Conservation (phyloP, 2,329 filamentous ascomycete species). For the Aureobasidium sp. region DNA sequence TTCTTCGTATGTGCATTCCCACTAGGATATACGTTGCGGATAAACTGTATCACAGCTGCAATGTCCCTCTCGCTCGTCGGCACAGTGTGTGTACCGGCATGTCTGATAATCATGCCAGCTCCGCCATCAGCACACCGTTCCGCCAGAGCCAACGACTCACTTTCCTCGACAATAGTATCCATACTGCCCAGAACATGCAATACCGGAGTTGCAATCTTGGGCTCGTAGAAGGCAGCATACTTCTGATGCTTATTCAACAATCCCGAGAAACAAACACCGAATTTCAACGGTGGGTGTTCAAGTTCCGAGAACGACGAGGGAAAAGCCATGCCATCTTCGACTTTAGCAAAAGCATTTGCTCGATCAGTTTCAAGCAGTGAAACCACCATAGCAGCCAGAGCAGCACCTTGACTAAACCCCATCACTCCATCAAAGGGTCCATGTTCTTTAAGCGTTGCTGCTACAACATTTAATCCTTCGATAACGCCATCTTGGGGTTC, state of each 20-base stretch:
- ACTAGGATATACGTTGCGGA: conserved; percentile 44
- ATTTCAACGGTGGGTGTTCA: conserved; percentile 51
- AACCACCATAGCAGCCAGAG: conserved; percentile 62
- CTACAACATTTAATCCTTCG: conserved; percentile 55
- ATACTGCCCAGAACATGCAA: conserved; percentile 75
- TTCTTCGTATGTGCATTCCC: conserved; percentile 20
- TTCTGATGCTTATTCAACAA: conserved; percentile 54
- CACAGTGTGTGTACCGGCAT: conserved; percentile 86
- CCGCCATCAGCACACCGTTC: conserved; percentile 46
- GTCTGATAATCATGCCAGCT: conserved; percentile 48
- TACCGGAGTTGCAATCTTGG: conserved; percentile 64
- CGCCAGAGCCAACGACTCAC: conserved; percentile 55
- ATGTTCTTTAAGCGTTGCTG: conserved; percentile 50
- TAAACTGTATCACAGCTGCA: conserved; percentile 64
- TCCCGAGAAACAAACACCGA: conserved; percentile 68
- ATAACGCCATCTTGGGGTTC: conserved; percentile 57
- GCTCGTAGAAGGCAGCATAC: conserved; percentile 64
- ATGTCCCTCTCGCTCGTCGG: conserved; percentile 71
- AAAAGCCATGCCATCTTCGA: conserved; percentile 36
- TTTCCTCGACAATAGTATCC: conserved; percentile 82
- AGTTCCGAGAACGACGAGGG: conserved; percentile 38
- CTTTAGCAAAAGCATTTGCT: conserved; percentile 39
- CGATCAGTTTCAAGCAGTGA: conserved; percentile 54
- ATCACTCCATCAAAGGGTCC: conserved; percentile 69
- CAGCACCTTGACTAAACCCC: conserved; percentile 76